Evolutionary conservation across 2,329 filamentous ascomycete genomes (phyloP).

Genomic region (Hirsutella thompsonii): DNA sequence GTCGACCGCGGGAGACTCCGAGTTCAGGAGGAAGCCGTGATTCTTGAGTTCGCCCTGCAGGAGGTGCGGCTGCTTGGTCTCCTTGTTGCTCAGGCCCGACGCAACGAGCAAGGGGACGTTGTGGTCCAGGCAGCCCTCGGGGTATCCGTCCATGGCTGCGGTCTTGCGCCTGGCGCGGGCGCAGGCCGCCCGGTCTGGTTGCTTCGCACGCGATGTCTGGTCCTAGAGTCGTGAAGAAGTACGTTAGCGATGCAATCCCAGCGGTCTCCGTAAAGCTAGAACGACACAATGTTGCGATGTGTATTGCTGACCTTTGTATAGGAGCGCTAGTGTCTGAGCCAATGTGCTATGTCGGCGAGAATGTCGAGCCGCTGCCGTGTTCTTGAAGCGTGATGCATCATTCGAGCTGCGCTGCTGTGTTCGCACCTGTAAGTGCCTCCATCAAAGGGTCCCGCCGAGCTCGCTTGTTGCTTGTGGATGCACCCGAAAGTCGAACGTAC

Average conservation of each 20-base stretch:
- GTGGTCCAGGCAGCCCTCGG: constrained; percentile 67
- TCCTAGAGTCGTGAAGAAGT: no score
- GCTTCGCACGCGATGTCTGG: no score
- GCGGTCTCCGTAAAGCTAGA: no score
- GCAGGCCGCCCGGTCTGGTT: no score
- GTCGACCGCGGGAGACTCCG: constrained; percentile 56
- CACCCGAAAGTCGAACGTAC: no score
- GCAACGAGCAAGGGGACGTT: constrained; percentile 77
- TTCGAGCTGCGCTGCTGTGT: not conserved
- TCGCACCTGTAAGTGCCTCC: no score
- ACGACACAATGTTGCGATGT: no score
- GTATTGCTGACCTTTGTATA: not conserved
- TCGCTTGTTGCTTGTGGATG: no score
- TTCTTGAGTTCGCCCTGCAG: constrained; percentile 42
- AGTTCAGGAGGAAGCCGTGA: constrained; percentile 49
- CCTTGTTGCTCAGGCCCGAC: constrained; percentile 51
- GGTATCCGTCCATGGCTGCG: constrained; percentile 65
- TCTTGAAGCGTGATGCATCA: not conserved
- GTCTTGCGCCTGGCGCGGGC: constrained; percentile 4
- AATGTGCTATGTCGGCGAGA: not conserved
- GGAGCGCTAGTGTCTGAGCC: not conserved
- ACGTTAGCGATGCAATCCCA: no score
- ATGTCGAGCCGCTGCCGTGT: not conserved
- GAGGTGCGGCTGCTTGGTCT: constrained; percentile 25
- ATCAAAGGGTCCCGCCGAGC: no score